Percentiles rank a stretch among this genome's conserved stretches.
These are phyloP conservation scores for Selaginella moellendorffii DNA, from an alignment of 75 land plant genomes.

Conservation along the genomic window DNA sequence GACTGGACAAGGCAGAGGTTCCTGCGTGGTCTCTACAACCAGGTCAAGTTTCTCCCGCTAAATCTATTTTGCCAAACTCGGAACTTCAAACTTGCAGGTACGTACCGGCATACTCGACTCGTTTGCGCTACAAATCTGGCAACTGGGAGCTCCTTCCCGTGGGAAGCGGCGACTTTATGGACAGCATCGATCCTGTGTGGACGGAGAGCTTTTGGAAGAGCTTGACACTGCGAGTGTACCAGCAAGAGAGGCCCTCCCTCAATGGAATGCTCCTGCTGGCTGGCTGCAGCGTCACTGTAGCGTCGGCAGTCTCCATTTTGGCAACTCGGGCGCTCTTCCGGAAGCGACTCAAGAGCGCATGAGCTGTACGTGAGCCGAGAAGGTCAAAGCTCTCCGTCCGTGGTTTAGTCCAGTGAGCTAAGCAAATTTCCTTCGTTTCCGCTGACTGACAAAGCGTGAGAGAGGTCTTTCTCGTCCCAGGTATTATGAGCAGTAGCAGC, in stretches of 20 bases:
- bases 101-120: constrained; percentile 88
- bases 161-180: constrained; percentile 46
- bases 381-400: too few species aligned
- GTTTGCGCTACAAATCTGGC: constrained; percentile 44
- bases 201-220: constrained; percentile 90
- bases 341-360: constrained; percentile 57
- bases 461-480: too few species aligned
- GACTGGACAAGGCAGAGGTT: constrained; percentile 46
- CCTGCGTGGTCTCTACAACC: constrained; percentile 67
- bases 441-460: too few species aligned
- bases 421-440: too few species aligned
- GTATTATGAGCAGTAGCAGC: too few species aligned
- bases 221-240: constrained; percentile 51
- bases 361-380: too few species aligned
- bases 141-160: constrained; percentile 53
- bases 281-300: constrained; percentile 42
- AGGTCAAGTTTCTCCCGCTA: constrained; percentile 34
- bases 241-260: constrained; percentile 35
- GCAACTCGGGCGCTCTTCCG: constrained; percentile 26
- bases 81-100: too few species aligned
- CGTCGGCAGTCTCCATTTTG: constrained; percentile 39
- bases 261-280: constrained; percentile 40
- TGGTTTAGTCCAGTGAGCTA: too few species aligned
- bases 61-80: too few species aligned
- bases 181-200: constrained; percentile 69